Conservation (phyloP, 805 yeast species). For the Yamadazyma tumulicola region DNA sequence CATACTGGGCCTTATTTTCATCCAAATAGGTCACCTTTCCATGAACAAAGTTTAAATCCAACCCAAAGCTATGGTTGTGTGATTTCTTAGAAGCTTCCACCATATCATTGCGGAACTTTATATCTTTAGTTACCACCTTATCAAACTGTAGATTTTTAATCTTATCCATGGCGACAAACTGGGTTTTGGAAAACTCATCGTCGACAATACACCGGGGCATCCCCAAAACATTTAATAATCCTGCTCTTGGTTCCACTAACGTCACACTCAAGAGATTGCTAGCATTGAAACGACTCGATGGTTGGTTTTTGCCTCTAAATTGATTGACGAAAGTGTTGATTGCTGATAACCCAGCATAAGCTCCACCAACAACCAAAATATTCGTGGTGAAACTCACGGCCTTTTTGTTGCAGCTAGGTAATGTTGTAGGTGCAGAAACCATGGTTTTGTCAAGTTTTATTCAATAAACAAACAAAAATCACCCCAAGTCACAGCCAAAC, state of each 20-base stretch:
- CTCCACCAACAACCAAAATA: constrained; percentile 39
- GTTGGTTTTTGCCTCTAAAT: constrained; percentile 13
- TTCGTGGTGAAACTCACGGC: constrained; percentile 25
- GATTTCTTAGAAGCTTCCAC: constrained; percentile 2
- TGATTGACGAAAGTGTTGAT: constrained; percentile 26
- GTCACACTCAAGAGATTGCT: constrained; percentile 24
- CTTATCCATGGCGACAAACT: constrained; percentile 30
- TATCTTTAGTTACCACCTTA: constrained; percentile 22
- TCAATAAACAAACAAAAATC: no score
- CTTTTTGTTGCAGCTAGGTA: no score
- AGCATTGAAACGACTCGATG: constrained; percentile 1
- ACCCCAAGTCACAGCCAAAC: no score
- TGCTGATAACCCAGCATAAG: constrained; percentile 39
- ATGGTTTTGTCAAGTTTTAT: no score
- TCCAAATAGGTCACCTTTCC: constrained; percentile 29
- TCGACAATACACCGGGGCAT: constrained; percentile 39
- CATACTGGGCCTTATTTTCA: constrained; percentile 23
- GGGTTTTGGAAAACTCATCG: constrained; percentile 34
- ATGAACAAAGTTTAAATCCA: constrained; percentile 23
- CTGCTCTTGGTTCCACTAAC: constrained; percentile 37
- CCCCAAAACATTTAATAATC: constrained; percentile 37
- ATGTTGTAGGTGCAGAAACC: no score
- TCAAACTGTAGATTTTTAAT: constrained; percentile 27
- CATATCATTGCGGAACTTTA: constrained; percentile 11
- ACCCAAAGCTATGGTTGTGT: constrained; percentile 5